phyloP scores from a whole-genome alignment of 495 filamentous ascomycete genomes.

The Podospora australis region DNA sequence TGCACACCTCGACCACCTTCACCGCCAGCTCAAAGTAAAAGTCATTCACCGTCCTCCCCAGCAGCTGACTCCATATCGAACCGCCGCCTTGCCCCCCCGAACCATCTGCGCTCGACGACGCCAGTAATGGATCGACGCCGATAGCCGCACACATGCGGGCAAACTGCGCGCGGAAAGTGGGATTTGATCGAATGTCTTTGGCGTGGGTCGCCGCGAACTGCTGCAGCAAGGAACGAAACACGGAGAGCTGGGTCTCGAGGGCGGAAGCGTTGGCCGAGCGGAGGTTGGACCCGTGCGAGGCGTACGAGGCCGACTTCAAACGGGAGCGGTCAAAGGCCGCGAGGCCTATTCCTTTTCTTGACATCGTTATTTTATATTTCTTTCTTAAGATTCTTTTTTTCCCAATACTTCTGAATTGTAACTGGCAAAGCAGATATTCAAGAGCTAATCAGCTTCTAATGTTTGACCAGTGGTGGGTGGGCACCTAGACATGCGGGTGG shows the following conservation, averaged over 20 bases:
- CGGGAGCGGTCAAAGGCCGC: slow-evolving; percentile 81
- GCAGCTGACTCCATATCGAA: slow-evolving; percentile 86
- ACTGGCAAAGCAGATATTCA: too few relatives aligned
- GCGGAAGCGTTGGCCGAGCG: slow-evolving; percentile 73
- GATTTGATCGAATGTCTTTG: slow-evolving; percentile 91
- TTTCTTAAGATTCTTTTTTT: neutral
- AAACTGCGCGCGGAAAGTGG: slow-evolving; percentile 91
- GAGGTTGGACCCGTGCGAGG: slow-evolving; percentile 78
- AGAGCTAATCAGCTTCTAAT: too few relatives aligned
- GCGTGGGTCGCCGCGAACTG: slow-evolving; percentile 91
- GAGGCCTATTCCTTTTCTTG: slow-evolving; percentile 76
- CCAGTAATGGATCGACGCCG: slow-evolving; percentile 84
- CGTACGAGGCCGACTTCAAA: slow-evolving; percentile 76
- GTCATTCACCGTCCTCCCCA: slow-evolving; percentile 88
- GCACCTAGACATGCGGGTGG: neutral
- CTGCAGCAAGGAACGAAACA: slow-evolving; percentile 90
- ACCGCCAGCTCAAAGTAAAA: slow-evolving; percentile 98
- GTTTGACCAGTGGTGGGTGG: neutral
- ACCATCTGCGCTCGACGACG: slow-evolving; percentile 46
- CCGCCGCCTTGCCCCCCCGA: slow-evolving; percentile 36
- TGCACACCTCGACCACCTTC: slow-evolving; percentile 86
- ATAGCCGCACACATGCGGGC: slow-evolving; percentile 97
- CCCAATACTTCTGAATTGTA: too few relatives aligned
- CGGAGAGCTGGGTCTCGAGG: slow-evolving; percentile 83
- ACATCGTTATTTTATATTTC: slow-evolving; percentile 29